Evolutionary conservation across 176 grass and related monocot genomes (phyloP).

Genomic region (Dactylis glomerata): DNA sequence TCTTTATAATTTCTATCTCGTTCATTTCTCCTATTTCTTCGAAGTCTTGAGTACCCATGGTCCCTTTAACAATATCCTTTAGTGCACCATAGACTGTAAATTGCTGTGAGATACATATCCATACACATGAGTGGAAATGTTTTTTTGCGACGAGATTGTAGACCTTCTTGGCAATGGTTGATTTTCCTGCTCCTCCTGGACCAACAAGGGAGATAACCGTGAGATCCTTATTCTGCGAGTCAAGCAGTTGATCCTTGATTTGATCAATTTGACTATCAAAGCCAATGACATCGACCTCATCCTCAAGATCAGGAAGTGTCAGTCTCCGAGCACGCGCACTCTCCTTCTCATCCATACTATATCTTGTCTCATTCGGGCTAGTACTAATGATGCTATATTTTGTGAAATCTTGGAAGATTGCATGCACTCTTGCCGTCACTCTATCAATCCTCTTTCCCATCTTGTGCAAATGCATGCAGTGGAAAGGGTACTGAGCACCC

Average conservation of each 20-base stretch:
- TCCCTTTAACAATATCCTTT: slow-evolving; percentile 2
- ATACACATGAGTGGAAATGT: neutral
- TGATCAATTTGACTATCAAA: neutral
- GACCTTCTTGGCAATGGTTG: slow-evolving; percentile 15
- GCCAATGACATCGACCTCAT: slow-evolving; percentile 1
- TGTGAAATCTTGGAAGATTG: neutral
- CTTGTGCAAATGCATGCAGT: neutral
- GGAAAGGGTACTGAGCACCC: neutral
- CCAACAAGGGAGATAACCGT: slow-evolving; percentile 6
- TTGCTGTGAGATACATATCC: slow-evolving; percentile 13
- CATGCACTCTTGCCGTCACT: neutral
- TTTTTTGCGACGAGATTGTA: neutral
- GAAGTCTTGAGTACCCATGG: neutral
- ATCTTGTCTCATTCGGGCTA: neutral
- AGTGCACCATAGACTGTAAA: neutral
- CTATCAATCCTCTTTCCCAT: neutral
- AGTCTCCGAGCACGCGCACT: neutral
- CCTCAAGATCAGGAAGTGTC: neutral
- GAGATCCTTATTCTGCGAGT: slow-evolving; percentile 10
- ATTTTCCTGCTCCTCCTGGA: slow-evolving; percentile 14
- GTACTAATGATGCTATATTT: neutral
- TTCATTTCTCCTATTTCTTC: neutral
- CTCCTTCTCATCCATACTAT: neutral
- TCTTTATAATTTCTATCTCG: neutral
- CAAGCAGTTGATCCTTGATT: neutral